These are phyloP conservation scores for Calendula officinalis DNA, from an alignment of 129 eudicot genomes.

Conservation along the genomic window DNA sequence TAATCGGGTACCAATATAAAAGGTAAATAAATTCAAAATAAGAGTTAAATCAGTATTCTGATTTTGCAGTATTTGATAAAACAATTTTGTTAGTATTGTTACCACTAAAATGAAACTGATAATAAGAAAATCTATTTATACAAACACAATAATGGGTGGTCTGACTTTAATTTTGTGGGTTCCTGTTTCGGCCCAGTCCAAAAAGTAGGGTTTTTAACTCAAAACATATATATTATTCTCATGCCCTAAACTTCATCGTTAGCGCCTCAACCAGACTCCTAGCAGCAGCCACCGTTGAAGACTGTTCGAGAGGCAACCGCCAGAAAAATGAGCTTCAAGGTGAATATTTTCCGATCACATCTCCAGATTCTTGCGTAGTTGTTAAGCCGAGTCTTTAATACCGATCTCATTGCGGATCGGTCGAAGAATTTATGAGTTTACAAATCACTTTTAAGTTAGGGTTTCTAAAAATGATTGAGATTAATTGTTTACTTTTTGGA, in stretches of 20 bases:
- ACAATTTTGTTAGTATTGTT: no score
- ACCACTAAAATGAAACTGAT: no score
- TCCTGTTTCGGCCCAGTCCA: constrained; percentile 9
- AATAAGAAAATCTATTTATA: no score
- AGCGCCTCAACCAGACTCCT: constrained; percentile 22
- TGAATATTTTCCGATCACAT: neutral
- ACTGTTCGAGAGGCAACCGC: constrained; percentile 6
- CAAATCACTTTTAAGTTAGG: neutral
- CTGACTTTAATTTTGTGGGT: neutral
- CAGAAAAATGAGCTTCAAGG: constrained; percentile 28
- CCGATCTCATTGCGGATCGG: neutral
- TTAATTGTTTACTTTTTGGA: neutral
- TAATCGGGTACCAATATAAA: no score
- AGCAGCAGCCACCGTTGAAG: constrained; percentile 21
- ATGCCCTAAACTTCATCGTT: constrained; percentile 24
- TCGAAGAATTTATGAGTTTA: neutral
- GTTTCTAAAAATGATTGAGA: neutral
- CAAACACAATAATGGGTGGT: constrained; percentile 11
- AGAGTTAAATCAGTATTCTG: no score
- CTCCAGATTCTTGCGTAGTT: no score
- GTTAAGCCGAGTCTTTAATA: neutral
- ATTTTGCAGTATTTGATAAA: no score
- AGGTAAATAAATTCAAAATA: no score
- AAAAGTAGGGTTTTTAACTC: constrained; percentile 20
- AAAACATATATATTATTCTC: constrained; percentile 27